Base-by-base conservation (phyloP, 2,329 filamentous ascomycete species). In the Didymella sp. region DNA sequence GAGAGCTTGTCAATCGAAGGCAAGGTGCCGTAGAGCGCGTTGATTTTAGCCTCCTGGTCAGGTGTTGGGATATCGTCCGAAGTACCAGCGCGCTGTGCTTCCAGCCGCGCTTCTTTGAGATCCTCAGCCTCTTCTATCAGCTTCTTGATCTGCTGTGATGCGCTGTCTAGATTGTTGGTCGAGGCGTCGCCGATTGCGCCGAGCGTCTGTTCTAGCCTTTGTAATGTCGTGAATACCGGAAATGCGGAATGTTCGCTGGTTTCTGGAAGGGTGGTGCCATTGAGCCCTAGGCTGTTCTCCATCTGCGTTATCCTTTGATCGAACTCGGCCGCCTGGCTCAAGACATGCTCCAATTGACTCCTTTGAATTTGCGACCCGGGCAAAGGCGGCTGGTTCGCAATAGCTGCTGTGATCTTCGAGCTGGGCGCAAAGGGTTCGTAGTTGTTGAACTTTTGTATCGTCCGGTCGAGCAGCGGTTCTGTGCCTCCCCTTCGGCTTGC, bases 1-100 rank as follows among this genome's bases (percentile, higher is more conserved):
- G 91, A 85, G 7, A 99, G 82, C 54, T 84, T 90, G 76, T 96
- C 92, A 56, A 99, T 95, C 0, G 91, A 95, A 1, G 92, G 89
- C 15, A 99, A 80, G 3, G 92, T 91, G 1, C 90, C 89, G 76
- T 97, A 97, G 5, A 99, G 84, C 1, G 93, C 91, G 63, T 96
- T 95, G 73, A 99, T 90, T 74, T 96, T 96, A 50, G 90, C 84
- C 37, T 87, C 84, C 67, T 96, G 90, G 67, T 96, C 92, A 8
- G 83, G 81, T 54, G 88, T 82, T 51, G 72, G 51, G 41, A n/a
- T 48, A 11, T 69, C 67, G 13, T 56, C 50, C 19, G 27, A 40
- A 11, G 41, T 40, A 11, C 53, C 50, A 41, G 59, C 51, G 24
- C 65, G 64, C 43, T 64, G 63, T 33, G 66, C 67, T 42, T 74